Conservation (phyloP, 305 asterid genomes). For the Fraxinus velutina region DNA sequence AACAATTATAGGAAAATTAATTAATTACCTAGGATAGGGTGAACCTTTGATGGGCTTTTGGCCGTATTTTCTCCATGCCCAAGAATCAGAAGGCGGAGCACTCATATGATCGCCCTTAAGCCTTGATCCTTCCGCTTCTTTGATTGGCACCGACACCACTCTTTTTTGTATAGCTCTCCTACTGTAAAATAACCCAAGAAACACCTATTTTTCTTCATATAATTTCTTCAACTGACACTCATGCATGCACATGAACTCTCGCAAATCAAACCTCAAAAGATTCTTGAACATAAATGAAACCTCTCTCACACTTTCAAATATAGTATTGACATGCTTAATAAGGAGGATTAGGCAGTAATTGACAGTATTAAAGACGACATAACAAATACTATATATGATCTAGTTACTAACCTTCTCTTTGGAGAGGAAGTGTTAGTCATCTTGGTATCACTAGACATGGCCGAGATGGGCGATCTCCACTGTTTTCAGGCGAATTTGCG, state of each 20-base stretch:
- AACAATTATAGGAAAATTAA: background rate
- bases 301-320: background rate
- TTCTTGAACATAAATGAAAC: background rate
- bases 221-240: slow-evolving; percentile 25
- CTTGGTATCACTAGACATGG: slow-evolving; percentile 45
- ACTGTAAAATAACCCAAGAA: slow-evolving; percentile 34
- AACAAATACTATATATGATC: background rate
- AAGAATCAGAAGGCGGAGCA: slow-evolving; percentile 91
- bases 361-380: background rate
- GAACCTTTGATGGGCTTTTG: slow-evolving; percentile 98
- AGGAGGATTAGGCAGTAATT: background rate
- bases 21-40: slow-evolving; percentile 78
- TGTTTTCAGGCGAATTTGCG: slow-evolving; percentile 66
- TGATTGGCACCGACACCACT: slow-evolving; percentile 74
- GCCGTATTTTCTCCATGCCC: slow-evolving; percentile 99
- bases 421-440: slow-evolving; percentile 63
- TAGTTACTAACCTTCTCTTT: slow-evolving; percentile 51
- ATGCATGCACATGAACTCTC: slow-evolving; percentile 37
- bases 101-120: slow-evolving; percentile 71
- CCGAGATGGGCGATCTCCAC: slow-evolving; percentile 64
- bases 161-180: slow-evolving; percentile 65
- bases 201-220: background rate
- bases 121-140: slow-evolving; percentile 63
- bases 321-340: background rate
- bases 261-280: background rate